Conservation (phyloP, 2,329 filamentous ascomycete species). For the Epichloe hybrida region DNA sequence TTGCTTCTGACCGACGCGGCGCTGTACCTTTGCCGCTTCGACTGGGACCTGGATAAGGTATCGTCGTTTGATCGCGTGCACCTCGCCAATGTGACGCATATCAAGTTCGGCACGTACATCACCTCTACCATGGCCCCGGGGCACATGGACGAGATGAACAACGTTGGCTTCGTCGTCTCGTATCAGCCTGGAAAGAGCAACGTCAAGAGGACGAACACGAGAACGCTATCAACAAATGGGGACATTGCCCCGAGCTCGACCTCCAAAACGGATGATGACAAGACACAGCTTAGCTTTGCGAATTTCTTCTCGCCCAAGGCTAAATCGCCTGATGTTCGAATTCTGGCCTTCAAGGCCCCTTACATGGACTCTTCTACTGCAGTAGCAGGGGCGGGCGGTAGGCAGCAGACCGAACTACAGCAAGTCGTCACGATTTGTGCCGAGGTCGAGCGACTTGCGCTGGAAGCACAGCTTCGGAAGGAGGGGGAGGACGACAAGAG, state of each 20-base stretch:
- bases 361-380: constrained; percentile 40
- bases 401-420: constrained; percentile 38
- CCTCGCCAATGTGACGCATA: constrained; percentile 55
- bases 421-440: constrained; percentile 52
- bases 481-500: constrained; percentile 29
- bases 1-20: constrained; percentile 75
- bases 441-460: constrained; percentile 59
- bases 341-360: constrained; percentile 41
- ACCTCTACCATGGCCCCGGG: constrained; percentile 70
- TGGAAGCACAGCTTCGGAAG: constrained; percentile 30
- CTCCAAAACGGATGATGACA: constrained; percentile 10
- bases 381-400: constrained; percentile 34
- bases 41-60: constrained; percentile 93
- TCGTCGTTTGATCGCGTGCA: constrained; percentile 80
- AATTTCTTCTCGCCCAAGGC: constrained; percentile 28
- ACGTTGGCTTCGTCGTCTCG: constrained; percentile 70
- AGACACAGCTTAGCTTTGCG: constrained; percentile 22
- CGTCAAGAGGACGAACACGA: constrained; percentile 69
- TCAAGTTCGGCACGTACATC: constrained; percentile 78
- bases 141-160: constrained; percentile 64
- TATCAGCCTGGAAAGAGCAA: constrained; percentile 63
- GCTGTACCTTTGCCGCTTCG: constrained; percentile 79
- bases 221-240: constrained; percentile 52
- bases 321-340: constrained; percentile 22
- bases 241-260: constrained; percentile 16